phyloP scores from a whole-genome alignment of 2,329 filamentous ascomycete species.

The Neoarthrinium moseri region DNA sequence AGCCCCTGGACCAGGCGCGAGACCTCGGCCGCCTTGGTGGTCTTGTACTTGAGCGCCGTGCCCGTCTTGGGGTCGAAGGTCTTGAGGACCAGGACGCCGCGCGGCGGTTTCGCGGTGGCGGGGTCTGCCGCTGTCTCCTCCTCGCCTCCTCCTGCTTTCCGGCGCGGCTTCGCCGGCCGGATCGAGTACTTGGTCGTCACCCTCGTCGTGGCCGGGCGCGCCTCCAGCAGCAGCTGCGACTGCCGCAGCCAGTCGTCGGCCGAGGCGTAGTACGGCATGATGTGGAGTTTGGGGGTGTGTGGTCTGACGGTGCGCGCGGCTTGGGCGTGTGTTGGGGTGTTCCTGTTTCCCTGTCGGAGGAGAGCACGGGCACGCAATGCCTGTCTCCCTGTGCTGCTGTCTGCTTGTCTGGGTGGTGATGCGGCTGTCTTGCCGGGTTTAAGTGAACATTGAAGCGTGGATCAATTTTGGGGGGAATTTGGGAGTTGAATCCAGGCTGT shows the following conservation, averaged over 20 bases:
- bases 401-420: not conserved
- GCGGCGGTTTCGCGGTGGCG: constrained; percentile 40
- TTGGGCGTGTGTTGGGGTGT: not conserved
- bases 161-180: constrained; percentile 15
- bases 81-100: constrained; percentile 77
- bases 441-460: no score
- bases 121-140: constrained; percentile 25
- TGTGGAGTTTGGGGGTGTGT: constrained; percentile 19
- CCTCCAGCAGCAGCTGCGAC: constrained; percentile 80
- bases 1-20: constrained; percentile 75
- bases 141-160: constrained; percentile 23
- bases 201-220: constrained; percentile 78
- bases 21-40: constrained; percentile 88
- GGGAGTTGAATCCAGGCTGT: not conserved
- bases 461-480: not conserved
- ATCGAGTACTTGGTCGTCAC: constrained; percentile 93
- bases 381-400: not conserved
- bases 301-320: not conserved
- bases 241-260: constrained; percentile 91
- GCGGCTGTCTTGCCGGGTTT: not conserved
- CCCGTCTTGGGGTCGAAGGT: constrained; percentile 84
- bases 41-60: constrained; percentile 85
- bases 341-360: not conserved
- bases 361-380: not conserved
- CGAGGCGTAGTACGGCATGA: constrained; percentile 78